Percentiles rank a stretch among this genome's conserved stretches.
These are phyloP conservation scores for Aspergillus neoniger DNA, from an alignment of 2,329 filamentous ascomycete genomes.

Conservation along the genomic window DNA sequence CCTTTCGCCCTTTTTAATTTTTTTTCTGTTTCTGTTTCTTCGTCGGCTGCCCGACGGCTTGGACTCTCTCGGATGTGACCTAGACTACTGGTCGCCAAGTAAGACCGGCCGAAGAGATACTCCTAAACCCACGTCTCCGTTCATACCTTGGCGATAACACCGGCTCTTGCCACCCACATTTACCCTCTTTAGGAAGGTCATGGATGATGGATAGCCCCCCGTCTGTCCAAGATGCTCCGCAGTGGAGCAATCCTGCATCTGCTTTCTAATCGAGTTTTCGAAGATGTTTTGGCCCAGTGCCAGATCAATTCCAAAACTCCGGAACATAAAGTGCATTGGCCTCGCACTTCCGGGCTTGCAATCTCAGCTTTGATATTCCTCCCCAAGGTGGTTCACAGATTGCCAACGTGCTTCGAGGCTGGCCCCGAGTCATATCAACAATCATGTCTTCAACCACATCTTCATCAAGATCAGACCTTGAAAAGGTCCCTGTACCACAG, in stretches of 20 bases:
- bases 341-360: background rate
- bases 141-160: conserved; percentile 1
- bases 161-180: conserved; percentile 6
- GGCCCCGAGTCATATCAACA: conserved; percentile 1
- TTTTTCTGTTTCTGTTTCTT: background rate
- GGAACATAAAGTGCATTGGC: background rate
- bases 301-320: conserved; percentile 1
- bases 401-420: conserved; percentile 7
- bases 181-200: conserved; percentile 5
- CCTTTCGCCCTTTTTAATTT: background rate
- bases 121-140: background rate
- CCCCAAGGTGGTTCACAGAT: background rate
- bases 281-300: background rate
- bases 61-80: conserved; percentile 4
- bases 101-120: conserved; percentile 1
- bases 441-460: conserved; percentile 3
- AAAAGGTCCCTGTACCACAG: conserved; percentile 6
- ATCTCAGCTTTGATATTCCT: background rate
- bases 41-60: conserved; percentile 5
- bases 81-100: conserved; percentile 7
- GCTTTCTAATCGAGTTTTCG: background rate
- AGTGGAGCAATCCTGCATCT: conserved; percentile 1
- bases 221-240: conserved; percentile 1
- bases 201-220: background rate
- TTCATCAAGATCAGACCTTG: background rate